Evolutionary conservation across 1,284 basidiomycete species (phyloP).

Genomic region (Cutaneotrichosporon sp.): DNA sequence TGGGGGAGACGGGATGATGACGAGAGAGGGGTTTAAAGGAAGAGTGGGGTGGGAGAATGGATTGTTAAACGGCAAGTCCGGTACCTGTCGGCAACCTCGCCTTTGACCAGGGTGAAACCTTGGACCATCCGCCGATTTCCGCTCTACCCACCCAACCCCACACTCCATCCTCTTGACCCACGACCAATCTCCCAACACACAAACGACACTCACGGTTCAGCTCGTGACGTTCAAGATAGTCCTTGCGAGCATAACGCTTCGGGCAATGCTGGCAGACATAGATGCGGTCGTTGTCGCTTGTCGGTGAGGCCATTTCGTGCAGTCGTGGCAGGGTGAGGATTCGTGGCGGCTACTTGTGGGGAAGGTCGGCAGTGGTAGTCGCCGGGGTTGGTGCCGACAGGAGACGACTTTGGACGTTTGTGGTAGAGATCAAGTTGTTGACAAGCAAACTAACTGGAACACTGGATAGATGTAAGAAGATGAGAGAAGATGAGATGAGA

Average conservation of each 20-base stretch:
- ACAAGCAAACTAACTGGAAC: not conserved
- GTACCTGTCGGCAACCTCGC: not conserved
- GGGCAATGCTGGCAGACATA: conserved; percentile 26
- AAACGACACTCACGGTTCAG: conserved; percentile 27
- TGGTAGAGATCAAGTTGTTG: not conserved
- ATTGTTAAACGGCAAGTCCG: not conserved
- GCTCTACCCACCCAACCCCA: not conserved
- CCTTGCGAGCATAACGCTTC: conserved; percentile 28
- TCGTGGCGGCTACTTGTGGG: not conserved
- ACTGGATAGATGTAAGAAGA: not conserved
- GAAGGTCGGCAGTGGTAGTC: not conserved
- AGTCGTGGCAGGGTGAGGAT: not conserved
- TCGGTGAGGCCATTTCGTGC: conserved; percentile 1
- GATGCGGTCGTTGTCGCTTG: conserved; percentile 10
- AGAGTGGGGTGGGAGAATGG: not conserved
- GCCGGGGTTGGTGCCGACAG: not conserved
- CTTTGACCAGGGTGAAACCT: not conserved
- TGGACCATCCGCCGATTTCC: not conserved
- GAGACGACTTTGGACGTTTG: not conserved
- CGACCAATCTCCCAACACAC: not conserved
- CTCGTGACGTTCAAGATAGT: conserved; percentile 30
- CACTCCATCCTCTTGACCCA: not conserved
- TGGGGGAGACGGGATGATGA: not conserved
- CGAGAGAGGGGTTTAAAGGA: not conserved
- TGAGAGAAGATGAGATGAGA: not conserved